A percentile compares a stretch with the other conserved stretches of the same genome.
phyloP scores from a whole-genome alignment of 352 stramenopile genomes.

The Pythium scleroteichum region DNA sequence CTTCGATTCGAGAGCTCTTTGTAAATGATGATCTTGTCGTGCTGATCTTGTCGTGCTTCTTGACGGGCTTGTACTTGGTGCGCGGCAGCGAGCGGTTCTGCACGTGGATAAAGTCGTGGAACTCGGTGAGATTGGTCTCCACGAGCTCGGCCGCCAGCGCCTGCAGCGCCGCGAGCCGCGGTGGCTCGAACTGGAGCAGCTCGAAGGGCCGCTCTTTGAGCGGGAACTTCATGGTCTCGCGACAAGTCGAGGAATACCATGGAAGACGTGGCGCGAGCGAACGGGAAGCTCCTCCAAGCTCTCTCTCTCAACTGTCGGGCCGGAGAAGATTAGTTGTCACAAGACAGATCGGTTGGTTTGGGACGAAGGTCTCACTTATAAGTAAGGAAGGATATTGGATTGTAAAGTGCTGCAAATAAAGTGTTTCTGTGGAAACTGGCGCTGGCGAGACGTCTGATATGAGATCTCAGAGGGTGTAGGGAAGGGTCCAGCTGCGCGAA shows the following conservation, averaged over 20 bases:
- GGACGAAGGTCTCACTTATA: too few species aligned
- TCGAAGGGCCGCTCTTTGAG: slow-evolving; percentile 30
- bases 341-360: too few species aligned
- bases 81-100: slow-evolving; percentile 37
- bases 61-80: slow-evolving; percentile 48
- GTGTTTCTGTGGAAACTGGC: too few species aligned
- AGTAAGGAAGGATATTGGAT: too few species aligned
- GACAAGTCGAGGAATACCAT: background rate
- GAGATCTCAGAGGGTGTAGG: too few species aligned
- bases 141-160: slow-evolving; percentile 35
- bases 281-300: background rate
- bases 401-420: too few species aligned
- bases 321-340: too few species aligned
- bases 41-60: slow-evolving; percentile 43
- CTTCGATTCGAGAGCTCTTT: slow-evolving; percentile 30
- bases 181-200: slow-evolving; percentile 27
- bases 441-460: too few species aligned
- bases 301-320: too few species aligned
- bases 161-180: slow-evolving; percentile 31
- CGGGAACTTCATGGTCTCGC: slow-evolving; percentile 24
- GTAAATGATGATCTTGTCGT: slow-evolving; percentile 50
- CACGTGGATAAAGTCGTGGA: slow-evolving; percentile 26
- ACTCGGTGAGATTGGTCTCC: slow-evolving; percentile 32
- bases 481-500: too few species aligned
- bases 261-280: background rate